These are phyloP conservation scores for Plasmodium malariae DNA, from an alignment of 169 alveolate genomes.

Conservation along the genomic window DNA sequence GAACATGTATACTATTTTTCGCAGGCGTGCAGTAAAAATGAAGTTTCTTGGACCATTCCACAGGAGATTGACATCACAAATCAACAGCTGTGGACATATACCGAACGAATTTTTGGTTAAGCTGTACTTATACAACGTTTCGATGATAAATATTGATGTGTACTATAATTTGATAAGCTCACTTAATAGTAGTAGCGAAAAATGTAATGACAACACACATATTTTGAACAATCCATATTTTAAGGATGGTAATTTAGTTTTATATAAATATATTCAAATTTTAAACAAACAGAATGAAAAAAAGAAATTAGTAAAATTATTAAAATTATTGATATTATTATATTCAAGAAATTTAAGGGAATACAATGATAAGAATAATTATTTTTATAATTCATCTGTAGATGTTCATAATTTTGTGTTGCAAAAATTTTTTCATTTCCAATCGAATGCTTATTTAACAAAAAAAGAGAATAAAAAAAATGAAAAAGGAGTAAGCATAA, in stretches of 20 bases:
- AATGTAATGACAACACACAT: background rate
- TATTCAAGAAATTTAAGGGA: constrained; percentile 49
- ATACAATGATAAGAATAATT: constrained; percentile 24
- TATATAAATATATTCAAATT: constrained; percentile 70
- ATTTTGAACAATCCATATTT: constrained; percentile 36
- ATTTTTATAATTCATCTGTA: constrained; percentile 50
- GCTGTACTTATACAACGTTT: constrained; percentile 38
- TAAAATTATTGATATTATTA: constrained; percentile 29
- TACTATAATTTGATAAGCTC: constrained; percentile 25
- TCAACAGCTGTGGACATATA: background rate
- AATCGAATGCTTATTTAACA: constrained; percentile 1
- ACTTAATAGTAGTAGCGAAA: constrained; percentile 2
- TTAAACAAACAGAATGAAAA: constrained; percentile 25
- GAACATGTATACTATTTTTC: too few relatives aligned
- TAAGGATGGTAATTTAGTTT: constrained; percentile 17
- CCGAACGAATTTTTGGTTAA: constrained; percentile 40
- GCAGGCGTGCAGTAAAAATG: too few relatives aligned
- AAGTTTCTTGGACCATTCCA: constrained; percentile 7
- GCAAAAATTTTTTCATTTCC: background rate
- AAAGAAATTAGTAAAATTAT: constrained; percentile 28
- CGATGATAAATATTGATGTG: constrained; percentile 55
- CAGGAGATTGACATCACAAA: background rate
- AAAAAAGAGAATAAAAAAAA: constrained; percentile 1
- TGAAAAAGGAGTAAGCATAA: background rate
- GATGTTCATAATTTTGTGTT: constrained; percentile 35